Percentiles rank a stretch among this genome's conserved stretches.
phyloP scores from a whole-genome alignment of 1,284 basidiomycete genomes.

The Porogramme epimiltina region DNA sequence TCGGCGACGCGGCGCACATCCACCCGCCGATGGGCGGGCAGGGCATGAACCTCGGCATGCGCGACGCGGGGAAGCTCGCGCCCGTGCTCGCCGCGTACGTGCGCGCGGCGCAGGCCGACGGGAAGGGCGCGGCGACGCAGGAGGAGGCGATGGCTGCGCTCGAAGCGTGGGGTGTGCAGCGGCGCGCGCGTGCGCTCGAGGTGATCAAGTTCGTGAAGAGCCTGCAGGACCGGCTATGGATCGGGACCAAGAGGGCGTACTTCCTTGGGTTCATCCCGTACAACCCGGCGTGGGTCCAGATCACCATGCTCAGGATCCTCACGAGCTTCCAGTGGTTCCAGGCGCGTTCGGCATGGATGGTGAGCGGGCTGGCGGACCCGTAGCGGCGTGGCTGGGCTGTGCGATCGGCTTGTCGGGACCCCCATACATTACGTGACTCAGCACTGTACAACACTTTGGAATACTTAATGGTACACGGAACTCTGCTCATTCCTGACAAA shows the following conservation, averaged over 20 bases:
- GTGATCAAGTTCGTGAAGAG: conserved; percentile 25
- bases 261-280: conserved; percentile 25
- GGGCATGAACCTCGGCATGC: conserved; percentile 50
- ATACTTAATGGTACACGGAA: too few species aligned
- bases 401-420: too few species aligned
- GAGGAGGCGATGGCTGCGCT: conserved; percentile 17
- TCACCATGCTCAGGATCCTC: conserved; percentile 23
- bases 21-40: conserved; percentile 49
- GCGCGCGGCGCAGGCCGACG: background rate
- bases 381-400: conserved; percentile 1
- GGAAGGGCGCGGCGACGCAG: background rate
- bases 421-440: too few species aligned
- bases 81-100: conserved; percentile 24
- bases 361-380: conserved; percentile 29
- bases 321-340: conserved; percentile 22
- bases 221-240: conserved; percentile 7
- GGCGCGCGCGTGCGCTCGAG: conserved; percentile 22
- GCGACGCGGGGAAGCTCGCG: conserved; percentile 42
- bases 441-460: too few species aligned
- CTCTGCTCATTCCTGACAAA: too few species aligned
- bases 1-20: conserved; percentile 49
- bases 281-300: conserved; percentile 23
- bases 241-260: conserved; percentile 19
- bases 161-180: conserved; percentile 20
- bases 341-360: conserved; percentile 22